Conservation (phyloP, 1,139 yeast genomes). For the Suhomyces yuchorum region DNA sequence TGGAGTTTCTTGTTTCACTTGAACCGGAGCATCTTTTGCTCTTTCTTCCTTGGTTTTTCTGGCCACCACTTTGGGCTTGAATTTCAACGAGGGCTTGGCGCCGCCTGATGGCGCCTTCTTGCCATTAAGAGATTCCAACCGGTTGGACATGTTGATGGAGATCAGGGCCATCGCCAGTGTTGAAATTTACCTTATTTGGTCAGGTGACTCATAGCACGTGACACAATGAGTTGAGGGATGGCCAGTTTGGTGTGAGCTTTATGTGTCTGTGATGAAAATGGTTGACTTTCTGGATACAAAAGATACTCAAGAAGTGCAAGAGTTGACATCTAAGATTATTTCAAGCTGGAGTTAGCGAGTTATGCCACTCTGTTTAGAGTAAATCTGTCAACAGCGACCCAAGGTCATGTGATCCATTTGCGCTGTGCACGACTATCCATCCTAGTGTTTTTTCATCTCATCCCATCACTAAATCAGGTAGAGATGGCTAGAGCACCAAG, state of each 20-base stretch:
- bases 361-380: no score
- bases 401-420: no score
- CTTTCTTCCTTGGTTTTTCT: slow-evolving; percentile 82
- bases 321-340: no score
- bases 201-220: not conserved
- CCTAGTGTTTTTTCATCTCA: slow-evolving; percentile 2
- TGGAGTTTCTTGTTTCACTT: slow-evolving; percentile 42
- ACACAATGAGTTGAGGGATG: no score
- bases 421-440: not conserved
- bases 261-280: no score
- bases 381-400: no score
- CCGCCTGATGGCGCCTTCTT: slow-evolving; percentile 28
- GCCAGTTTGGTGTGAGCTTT: no score
- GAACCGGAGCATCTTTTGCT: slow-evolving; percentile 67
- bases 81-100: slow-evolving; percentile 59
- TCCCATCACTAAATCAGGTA: not conserved
- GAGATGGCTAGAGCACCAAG: slow-evolving; percentile 12
- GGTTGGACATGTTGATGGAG: slow-evolving; percentile 37
- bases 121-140: slow-evolving; percentile 47
- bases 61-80: slow-evolving; percentile 81
- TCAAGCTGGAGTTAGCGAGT: no score
- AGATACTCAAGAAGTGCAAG: no score
- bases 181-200: not conserved
- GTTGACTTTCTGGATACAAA: no score
- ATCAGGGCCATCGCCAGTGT: not conserved